Conservation (phyloP, 345 rosid genomes). For the Laguncularia racemosa region DNA sequence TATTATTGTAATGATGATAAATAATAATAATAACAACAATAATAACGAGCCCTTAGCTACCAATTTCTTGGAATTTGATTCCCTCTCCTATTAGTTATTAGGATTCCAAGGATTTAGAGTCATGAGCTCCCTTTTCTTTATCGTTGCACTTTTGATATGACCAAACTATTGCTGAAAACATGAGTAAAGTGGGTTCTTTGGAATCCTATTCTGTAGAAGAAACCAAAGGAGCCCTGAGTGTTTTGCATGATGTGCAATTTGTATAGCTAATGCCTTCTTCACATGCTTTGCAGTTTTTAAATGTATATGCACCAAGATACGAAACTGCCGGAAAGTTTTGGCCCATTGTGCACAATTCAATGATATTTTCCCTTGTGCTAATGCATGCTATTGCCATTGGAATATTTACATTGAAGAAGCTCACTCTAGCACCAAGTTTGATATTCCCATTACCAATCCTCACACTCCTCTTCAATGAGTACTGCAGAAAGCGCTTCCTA, state of each 20-base stretch:
- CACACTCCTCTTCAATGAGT: slow-evolving; percentile 91
- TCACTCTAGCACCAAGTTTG: slow-evolving; percentile 58
- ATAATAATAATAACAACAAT: too few species aligned
- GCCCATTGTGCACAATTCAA: slow-evolving; percentile 89
- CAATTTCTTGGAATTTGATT: too few species aligned
- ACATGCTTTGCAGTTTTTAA: slow-evolving; percentile 57
- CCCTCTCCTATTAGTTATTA: too few species aligned
- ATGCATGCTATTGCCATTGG: slow-evolving; percentile 94
- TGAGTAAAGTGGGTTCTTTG: too few species aligned
- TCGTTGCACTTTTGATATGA: too few species aligned
- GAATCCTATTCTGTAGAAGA: too few species aligned
- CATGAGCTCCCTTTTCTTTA: too few species aligned
- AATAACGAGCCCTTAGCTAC: too few species aligned
- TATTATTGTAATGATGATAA: too few species aligned
- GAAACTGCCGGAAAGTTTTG: slow-evolving; percentile 93
- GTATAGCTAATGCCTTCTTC: too few species aligned
- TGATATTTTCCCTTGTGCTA: slow-evolving; percentile 80
- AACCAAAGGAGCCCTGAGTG: not conserved
- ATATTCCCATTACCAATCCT: slow-evolving; percentile 68
- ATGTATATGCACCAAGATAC: slow-evolving; percentile 76
- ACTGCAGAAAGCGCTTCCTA: slow-evolving; percentile 91
- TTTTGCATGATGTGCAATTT: not conserved
- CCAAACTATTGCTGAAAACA: too few species aligned
- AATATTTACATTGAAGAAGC: slow-evolving; percentile 69
- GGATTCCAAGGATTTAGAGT: too few species aligned